A percentile compares a stretch with the other conserved stretches of the same genome.
Conservation (phyloP, 495 filamentous ascomycete species). For the Clavariopsis aquatica region DNA sequence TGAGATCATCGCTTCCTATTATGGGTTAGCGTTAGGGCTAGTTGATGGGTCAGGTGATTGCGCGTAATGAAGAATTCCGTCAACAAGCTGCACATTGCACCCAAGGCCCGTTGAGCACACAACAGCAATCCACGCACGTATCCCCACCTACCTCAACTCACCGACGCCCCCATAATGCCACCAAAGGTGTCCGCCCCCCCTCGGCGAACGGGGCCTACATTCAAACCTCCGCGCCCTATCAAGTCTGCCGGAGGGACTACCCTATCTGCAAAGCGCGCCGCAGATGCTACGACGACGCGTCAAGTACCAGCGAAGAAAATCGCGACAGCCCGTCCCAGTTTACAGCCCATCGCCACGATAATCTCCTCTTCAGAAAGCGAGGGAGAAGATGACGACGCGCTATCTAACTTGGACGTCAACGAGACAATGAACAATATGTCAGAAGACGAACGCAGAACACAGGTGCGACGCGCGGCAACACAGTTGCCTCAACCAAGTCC, state of each 20-base stretch:
- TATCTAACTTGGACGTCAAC: slow-evolving; percentile 11
- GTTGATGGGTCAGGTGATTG: background rate
- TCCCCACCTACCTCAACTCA: background rate
- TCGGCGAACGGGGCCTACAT: slow-evolving; percentile 30
- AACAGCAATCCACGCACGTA: background rate
- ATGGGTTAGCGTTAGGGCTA: background rate
- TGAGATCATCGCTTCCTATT: too few species aligned
- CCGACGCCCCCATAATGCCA: slow-evolving; percentile 12
- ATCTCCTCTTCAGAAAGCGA: slow-evolving; percentile 31
- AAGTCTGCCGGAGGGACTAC: slow-evolving; percentile 19
- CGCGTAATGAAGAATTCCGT: background rate
- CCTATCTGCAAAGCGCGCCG: slow-evolving; percentile 15
- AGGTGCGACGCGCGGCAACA: background rate
- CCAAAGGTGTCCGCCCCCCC: slow-evolving; percentile 18
- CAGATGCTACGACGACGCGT: slow-evolving; percentile 12
- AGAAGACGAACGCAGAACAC: background rate
- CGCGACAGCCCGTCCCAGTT: slow-evolving; percentile 2
- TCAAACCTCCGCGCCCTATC: slow-evolving; percentile 38
- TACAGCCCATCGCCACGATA: slow-evolving; percentile 7
- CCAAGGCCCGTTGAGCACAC: background rate
- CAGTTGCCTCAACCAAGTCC: slow-evolving; percentile 28
- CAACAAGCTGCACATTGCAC: background rate
- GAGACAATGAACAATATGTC: slow-evolving; percentile 80
- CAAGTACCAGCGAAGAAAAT: slow-evolving; percentile 11
- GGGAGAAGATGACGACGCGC: slow-evolving; percentile 13